Conservation (phyloP, 371 early-diverging fungal genomes). For the Nosema granulosis region DNA sequence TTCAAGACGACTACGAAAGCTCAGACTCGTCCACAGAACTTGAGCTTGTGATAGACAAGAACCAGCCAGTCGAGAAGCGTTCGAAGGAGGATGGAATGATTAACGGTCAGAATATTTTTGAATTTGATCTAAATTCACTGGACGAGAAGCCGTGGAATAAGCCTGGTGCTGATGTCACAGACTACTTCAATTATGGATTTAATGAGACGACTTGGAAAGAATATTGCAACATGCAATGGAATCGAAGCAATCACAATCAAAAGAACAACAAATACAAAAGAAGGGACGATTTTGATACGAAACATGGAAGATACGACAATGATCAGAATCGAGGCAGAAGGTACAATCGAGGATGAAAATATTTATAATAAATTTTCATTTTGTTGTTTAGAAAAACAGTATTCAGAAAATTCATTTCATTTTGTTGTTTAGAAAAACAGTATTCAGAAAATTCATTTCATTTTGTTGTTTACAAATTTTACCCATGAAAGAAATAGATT, state of each 20-base stretch:
- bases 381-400: background rate
- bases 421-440: background rate
- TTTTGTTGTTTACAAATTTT: background rate
- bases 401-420: background rate
- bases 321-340: background rate
- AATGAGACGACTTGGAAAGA: conserved; percentile 84
- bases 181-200: conserved; percentile 96
- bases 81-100: conserved; percentile 36
- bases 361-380: too few species aligned
- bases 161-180: conserved; percentile 90
- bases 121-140: conserved; percentile 77
- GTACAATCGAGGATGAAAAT: too few species aligned
- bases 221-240: conserved; percentile 80
- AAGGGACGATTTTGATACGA: background rate
- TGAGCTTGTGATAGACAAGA: conserved; percentile 54
- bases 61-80: conserved; percentile 7
- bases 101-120: conserved; percentile 69
- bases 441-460: background rate
- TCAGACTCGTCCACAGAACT: conserved; percentile 30
- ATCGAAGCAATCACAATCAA: conserved; percentile 47
- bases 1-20: conserved; percentile 24
- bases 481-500: conserved; percentile 30
- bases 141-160: conserved; percentile 92
- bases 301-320: background rate
- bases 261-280: background rate